A percentile compares a stretch with the other conserved stretches of the same genome.
Evolutionary conservation across 176 grass and related monocot genomes (phyloP).

Genomic region (Triticum monococcum): DNA sequence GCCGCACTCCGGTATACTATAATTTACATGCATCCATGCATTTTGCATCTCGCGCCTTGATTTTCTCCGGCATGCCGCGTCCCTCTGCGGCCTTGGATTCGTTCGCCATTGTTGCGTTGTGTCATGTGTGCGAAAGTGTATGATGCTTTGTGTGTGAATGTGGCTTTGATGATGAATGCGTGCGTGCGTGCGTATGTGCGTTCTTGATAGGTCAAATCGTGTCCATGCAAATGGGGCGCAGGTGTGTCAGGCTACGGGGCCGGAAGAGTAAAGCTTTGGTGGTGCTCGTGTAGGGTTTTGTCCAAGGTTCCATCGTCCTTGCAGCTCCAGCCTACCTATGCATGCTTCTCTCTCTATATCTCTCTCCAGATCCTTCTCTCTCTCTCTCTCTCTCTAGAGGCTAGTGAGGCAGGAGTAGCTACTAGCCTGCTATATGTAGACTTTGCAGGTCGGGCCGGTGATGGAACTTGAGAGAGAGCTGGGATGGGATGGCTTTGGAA

Average conservation of each 20-base stretch:
- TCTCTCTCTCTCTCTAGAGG: background rate
- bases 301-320: conserved; percentile 48
- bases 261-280: conserved; percentile 43
- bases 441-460: conserved; percentile 44
- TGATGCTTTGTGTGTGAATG: conserved; percentile 22
- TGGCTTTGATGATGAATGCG: conserved; percentile 45
- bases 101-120: conserved; percentile 28
- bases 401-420: background rate
- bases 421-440: conserved; percentile 15
- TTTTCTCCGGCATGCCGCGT: background rate
- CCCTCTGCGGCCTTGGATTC: background rate
- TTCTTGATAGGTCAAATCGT: conserved; percentile 84
- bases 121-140: background rate
- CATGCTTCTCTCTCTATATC: background rate
- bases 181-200: conserved; percentile 32
- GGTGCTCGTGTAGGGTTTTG: conserved; percentile 57
- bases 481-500: conserved; percentile 29
- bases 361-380: background rate
- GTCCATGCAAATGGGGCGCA: conserved; percentile 90
- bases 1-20: conserved; percentile 38
- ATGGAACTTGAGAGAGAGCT: conserved; percentile 51
- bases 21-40: background rate
- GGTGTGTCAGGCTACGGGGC: conserved; percentile 59
- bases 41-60: background rate
- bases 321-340: conserved; percentile 4